These are phyloP conservation scores for Diphasiastrum complanatum DNA, from an alignment of 83 land plant genomes.

Conservation along the genomic window DNA sequence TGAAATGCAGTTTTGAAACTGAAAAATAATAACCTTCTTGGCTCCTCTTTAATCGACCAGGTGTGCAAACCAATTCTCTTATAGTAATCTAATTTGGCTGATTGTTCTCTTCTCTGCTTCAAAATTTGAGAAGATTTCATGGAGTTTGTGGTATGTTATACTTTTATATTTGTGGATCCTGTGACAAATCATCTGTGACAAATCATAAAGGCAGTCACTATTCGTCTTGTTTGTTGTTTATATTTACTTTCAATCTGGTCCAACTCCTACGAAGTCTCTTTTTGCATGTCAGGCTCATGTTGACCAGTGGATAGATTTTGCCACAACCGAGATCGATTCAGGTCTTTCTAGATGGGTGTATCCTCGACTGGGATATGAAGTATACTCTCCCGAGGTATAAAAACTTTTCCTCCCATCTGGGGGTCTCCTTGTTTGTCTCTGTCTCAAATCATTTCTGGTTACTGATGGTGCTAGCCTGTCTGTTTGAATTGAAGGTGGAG, in stretches of 20 bases:
- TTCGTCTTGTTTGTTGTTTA: not conserved
- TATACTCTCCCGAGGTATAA: conserved; percentile 45
- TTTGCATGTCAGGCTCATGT: conserved; percentile 44
- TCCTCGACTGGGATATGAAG: conserved; percentile 50
- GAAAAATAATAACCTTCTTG: conserved; percentile 50
- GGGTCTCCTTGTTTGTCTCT: not conserved
- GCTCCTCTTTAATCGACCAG: conserved; percentile 55
- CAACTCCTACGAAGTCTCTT: not conserved
- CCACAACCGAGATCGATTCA: conserved; percentile 57
- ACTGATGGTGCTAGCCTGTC: not conserved
- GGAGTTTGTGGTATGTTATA: no score
- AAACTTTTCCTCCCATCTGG: not conserved
- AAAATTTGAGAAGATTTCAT: no score
- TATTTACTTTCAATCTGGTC: not conserved
- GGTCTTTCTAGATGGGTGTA: conserved; percentile 39
- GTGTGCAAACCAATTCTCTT: no score
- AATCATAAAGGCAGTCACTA: not conserved
- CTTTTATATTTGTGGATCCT: no score
- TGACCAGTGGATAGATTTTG: conserved; percentile 87
- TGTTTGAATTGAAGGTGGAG: conserved; percentile 39
- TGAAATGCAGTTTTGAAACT: conserved; percentile 52
- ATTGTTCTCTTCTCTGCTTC: no score
- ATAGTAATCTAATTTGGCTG: no score
- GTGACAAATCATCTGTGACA: no score
- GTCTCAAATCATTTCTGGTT: not conserved